A percentile compares a stretch with the other conserved stretches of the same genome.
Conservation (phyloP, 192 early-diverging fungal species). For the Blastocladiella britannica region DNA sequence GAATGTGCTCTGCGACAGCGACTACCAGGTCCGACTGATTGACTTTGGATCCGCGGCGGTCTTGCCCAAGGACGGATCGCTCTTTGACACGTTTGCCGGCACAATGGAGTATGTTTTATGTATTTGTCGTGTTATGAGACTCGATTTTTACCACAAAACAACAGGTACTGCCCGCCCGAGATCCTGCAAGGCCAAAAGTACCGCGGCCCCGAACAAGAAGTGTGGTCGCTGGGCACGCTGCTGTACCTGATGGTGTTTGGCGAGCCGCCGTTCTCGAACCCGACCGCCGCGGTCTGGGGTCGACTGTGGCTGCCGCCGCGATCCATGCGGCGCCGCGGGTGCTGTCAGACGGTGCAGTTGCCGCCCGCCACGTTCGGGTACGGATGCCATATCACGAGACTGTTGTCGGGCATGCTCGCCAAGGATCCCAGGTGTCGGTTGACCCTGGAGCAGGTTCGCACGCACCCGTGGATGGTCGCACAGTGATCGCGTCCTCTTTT, state of each 20-base stretch:
- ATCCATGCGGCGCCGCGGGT: too few species aligned
- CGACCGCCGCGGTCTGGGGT: conserved; percentile 18
- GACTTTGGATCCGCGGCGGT: conserved; percentile 40
- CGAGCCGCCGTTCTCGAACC: conserved; percentile 36
- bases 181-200: conserved; percentile 36
- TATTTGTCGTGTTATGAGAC: neutral
- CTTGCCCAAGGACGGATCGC: conserved; percentile 6
- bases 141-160: neutral
- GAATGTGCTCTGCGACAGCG: conserved; percentile 25
- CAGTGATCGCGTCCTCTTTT: too few species aligned
- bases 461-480: too few species aligned
- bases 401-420: too few species aligned
- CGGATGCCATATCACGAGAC: too few species aligned
- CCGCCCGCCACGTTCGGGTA: too few species aligned
- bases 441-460: too few species aligned
- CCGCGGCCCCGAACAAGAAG: conserved; percentile 40
- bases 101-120: too few species aligned
- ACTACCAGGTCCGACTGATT: conserved; percentile 35
- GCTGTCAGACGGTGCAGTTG: too few species aligned
- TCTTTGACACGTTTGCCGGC: conserved; percentile 24
- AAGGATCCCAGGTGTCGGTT: too few species aligned
- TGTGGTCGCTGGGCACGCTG: conserved; percentile 52
- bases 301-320: too few species aligned
- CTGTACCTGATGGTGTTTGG: conserved; percentile 33
- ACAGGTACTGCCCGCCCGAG: conserved; percentile 47